These are phyloP conservation scores for Pyrenochaeta sp. DNA, from an alignment of 2,329 filamentous ascomycete genomes.

Conservation along the genomic window DNA sequence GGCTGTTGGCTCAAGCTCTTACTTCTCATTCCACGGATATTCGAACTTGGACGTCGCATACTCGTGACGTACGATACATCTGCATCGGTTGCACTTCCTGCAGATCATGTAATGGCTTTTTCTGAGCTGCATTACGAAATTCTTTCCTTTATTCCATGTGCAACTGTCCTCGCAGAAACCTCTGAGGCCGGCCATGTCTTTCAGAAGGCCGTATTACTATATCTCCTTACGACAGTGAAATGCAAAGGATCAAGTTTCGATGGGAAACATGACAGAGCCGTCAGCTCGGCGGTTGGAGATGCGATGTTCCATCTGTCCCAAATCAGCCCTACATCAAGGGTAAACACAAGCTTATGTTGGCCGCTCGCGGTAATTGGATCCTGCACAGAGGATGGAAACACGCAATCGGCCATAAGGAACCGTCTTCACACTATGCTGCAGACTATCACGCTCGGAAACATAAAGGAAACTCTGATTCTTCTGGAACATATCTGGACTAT, in stretches of 20 bases:
- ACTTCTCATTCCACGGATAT: slow-evolving; percentile 2
- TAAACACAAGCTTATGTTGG: slow-evolving; percentile 7
- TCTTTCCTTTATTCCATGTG: neutral
- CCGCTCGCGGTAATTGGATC: slow-evolving; percentile 4
- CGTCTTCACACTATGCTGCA: neutral
- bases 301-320: neutral
- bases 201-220: neutral
- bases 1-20: slow-evolving; percentile 4
- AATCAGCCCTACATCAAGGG: neutral
- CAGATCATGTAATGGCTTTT: neutral
- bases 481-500: neutral
- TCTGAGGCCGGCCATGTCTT: neutral
- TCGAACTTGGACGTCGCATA: neutral
- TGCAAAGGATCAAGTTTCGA: neutral
- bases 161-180: neutral
- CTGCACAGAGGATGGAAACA: neutral
- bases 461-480: neutral
- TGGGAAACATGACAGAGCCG: neutral
- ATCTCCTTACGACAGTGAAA: neutral
- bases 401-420: neutral
- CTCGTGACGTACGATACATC: neutral
- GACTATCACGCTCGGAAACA: neutral
- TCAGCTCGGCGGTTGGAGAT: neutral
- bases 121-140: neutral
- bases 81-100: neutral